Percentiles rank a stretch among this genome's conserved stretches.
Conservation (phyloP, 1,139 yeast genomes). For the Yamadazyma trypodendri region DNA sequence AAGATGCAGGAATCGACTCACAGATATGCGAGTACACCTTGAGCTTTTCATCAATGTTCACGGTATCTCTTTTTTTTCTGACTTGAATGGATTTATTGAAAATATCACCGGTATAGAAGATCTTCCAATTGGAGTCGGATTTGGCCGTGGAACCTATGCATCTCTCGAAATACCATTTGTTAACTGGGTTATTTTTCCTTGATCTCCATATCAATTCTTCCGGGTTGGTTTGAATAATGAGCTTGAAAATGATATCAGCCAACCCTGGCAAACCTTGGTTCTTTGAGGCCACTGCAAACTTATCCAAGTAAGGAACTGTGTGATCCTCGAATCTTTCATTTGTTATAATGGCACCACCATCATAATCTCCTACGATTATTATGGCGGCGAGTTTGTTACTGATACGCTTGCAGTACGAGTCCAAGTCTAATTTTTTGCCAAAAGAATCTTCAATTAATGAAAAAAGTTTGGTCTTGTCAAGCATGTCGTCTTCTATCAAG, state of each 20-base stretch:
- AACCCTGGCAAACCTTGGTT: slow-evolving; percentile 91
- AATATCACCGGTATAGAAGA: slow-evolving; percentile 64
- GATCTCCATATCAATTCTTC: slow-evolving; percentile 88
- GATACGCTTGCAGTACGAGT: slow-evolving; percentile 65
- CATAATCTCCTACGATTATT: slow-evolving; percentile 89
- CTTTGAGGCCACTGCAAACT: slow-evolving; percentile 81
- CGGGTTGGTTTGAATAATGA: slow-evolving; percentile 68
- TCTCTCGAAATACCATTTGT: slow-evolving; percentile 96
- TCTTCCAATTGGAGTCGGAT: slow-evolving; percentile 59
- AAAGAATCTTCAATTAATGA: slow-evolving; percentile 76
- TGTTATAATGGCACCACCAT: slow-evolving; percentile 91
- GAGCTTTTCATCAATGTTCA: slow-evolving; percentile 31
- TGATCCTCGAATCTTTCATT: slow-evolving; percentile 47
- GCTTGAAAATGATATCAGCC: slow-evolving; percentile 88
- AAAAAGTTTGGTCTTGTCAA: slow-evolving; percentile 59
- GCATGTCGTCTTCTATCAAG: slow-evolving; percentile 43
- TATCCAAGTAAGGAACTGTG: slow-evolving; percentile 73
- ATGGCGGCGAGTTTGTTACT: slow-evolving; percentile 68
- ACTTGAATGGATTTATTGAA: slow-evolving; percentile 36
- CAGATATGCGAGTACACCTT: slow-evolving; percentile 29
- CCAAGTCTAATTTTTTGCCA: slow-evolving; percentile 61
- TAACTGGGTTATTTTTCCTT: slow-evolving; percentile 79
- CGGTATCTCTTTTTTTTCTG: slow-evolving; percentile 19
- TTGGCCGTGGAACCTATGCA: slow-evolving; percentile 67
- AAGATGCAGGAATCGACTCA: slow-evolving; percentile 36